A percentile compares a stretch with the other conserved stretches of the same genome.
Evolutionary conservation across 2,329 filamentous ascomycete genomes (phyloP).

Genomic region (Botryotinia narcissicola): DNA sequence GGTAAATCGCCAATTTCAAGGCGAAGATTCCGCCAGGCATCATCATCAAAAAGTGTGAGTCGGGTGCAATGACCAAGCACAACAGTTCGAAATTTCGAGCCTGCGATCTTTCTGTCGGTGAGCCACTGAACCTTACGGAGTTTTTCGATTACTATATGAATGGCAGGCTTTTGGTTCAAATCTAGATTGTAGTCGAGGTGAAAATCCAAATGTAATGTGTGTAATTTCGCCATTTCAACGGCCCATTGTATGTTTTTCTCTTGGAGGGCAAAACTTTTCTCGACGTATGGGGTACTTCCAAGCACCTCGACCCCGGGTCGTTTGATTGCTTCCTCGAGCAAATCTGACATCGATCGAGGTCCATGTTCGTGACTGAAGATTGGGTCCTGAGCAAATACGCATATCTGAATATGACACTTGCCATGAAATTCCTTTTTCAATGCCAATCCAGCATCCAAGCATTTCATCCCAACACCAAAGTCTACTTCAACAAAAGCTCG

Average conservation of each 20-base stretch:
- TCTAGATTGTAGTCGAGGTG: conserved; percentile 71
- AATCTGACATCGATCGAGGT: conserved; percentile 49
- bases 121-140: conserved; percentile 53
- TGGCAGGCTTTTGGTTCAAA: conserved; percentile 46
- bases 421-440: conserved; percentile 55
- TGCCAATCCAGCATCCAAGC: conserved; percentile 54
- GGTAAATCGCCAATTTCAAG: conserved; percentile 52
- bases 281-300: conserved; percentile 70
- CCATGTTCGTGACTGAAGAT: conserved; percentile 55
- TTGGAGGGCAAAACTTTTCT: conserved; percentile 46
- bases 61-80: conserved; percentile 68
- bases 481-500: conserved; percentile 72
- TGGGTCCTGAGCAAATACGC: conserved; percentile 68
- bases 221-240: conserved; percentile 50
- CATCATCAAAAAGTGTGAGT: conserved; percentile 53
- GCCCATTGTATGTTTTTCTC: conserved; percentile 61
- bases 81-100: conserved; percentile 49
- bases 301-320: conserved; percentile 54
- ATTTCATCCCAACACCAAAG: conserved; percentile 55
- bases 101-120: conserved; percentile 23
- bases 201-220: conserved; percentile 61
- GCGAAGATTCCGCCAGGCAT: conserved; percentile 51
- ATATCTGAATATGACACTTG: conserved; percentile 62
- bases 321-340: conserved; percentile 49
- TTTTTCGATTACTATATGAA: conserved; percentile 53